Evolutionary conservation across 371 early-diverging fungal species (phyloP), one percentile per base, ranked within the genome.

Genomic region (Haplosporangium sp.): DNA sequence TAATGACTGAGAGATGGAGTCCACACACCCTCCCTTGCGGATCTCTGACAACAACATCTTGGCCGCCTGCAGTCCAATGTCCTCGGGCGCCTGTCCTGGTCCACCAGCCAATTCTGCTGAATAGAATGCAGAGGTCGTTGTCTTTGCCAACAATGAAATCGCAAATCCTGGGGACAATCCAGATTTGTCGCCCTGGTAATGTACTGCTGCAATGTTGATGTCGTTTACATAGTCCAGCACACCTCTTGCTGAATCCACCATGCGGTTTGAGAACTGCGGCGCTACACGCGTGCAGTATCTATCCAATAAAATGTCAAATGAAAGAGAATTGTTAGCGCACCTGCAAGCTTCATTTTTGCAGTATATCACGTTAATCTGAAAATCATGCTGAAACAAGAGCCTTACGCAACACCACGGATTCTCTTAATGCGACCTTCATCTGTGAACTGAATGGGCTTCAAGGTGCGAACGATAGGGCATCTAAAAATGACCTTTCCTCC

Each of bases 181-280:
- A 51, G 96, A 91, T 64, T 99, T 98, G 20, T 91, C 93, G 23
- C 98, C 97, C 75, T 96, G 96, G 79, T 93, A 97, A 37, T 97
- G 94, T 83, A 99, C 99, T 12, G 98, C 95, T 79, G 96, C 96
- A 60, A 99, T 91, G 82, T 98, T 98, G 55, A 98, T 94, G 81
- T 98, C 98, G 9, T 96, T 96, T 53, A 98, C 94, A 81, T 91
- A 95, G 59, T 96, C 95, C 60, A 98, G 83, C 63, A 94, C 80
- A 11, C 91, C 84, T 56, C 98, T 88, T 21, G 98, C 95, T 8
- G 94, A 83, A 69, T 98, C 95, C 1, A 94, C 95, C 76, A 98
- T 87, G 41, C 98, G 93, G 83, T 96, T 96, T 43, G 97, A 93
- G 73, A 94, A 95, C 69, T 95, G 95, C 8, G 98, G 98, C 14